Evolutionary conservation across 495 filamentous ascomycete species (phyloP), one percentile per base, ranked within the genome.

Genomic region (Schizothecium vesticola): DNA sequence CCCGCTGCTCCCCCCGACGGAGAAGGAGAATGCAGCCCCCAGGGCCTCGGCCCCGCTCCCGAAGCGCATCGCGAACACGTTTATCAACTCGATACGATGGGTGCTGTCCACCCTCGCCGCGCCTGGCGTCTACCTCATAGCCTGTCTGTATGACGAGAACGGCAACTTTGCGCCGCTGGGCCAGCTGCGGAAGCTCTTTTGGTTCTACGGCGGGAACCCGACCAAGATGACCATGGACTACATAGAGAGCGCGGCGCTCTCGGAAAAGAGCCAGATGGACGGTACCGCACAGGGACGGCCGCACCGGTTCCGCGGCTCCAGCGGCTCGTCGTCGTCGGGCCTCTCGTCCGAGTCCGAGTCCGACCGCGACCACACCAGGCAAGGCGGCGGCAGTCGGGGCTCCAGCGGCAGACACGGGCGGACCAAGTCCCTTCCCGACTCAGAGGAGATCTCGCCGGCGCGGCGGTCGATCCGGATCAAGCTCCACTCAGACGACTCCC

Each of bases 391-490:
- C 56, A 67, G 68, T 73, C 72, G 66, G 58, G 1, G 13, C 13
- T 16, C 13, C 13, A 43, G 36, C 16, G 36, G 36, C 3, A 69
- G 67, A 57, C 85, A 84, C 73, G 74, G 78, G 26, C 85, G 88
- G 65, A 84, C 87, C 13, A 88, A 88, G 72, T 85, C 82, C 65
- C 77, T 64, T 68, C 84, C 72, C 78, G 71, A 79, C 43, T 58
- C 75, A 31, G 92, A 88, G 76, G 92, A 86, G 68, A 84, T 83
- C 67, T 80, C 84, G 61, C 91, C 87, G 67, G 77, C 88, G 3
- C 87, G 92, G 69, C 87, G 92, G 31, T 94, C 93, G 19, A 96
- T 97, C 69, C 86, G 93, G 29, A 97, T 98, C 71, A 96, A 96
- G 77, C 84, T 97, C 16, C 87, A 94, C 77, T 91, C 92, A 70